A percentile compares a stretch with the other conserved stretches of the same genome.
Conservation (phyloP, 1,284 basidiomycete species). For the Pascua sp. region DNA sequence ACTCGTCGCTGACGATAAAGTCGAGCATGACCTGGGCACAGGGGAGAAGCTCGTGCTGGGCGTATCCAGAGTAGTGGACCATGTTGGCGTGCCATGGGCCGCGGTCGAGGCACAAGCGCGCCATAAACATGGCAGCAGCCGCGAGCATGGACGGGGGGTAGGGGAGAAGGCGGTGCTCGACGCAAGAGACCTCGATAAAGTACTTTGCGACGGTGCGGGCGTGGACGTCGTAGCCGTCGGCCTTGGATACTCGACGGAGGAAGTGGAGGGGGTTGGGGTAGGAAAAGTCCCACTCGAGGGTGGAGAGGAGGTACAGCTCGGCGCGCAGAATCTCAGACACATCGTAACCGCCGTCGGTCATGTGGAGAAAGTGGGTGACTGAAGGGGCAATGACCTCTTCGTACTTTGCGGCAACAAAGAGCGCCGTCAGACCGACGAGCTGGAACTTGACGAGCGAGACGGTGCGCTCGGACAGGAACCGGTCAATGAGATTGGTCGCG, state of each 20-base stretch:
- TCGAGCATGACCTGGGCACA: slow-evolving; percentile 91
- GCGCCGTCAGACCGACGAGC: slow-evolving; percentile 87
- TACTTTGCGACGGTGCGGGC: slow-evolving; percentile 90
- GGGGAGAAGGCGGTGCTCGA: slow-evolving; percentile 80
- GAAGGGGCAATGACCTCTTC: slow-evolving; percentile 94
- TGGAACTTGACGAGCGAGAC: slow-evolving; percentile 92
- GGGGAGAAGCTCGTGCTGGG: slow-evolving; percentile 76
- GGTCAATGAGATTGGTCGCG: slow-evolving; percentile 91
- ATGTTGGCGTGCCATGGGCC: slow-evolving; percentile 88
- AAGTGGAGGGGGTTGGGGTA: slow-evolving; percentile 94
- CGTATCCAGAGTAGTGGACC: slow-evolving; percentile 87
- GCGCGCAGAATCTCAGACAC: slow-evolving; percentile 87
- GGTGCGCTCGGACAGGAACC: slow-evolving; percentile 85
- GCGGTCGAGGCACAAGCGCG: slow-evolving; percentile 73
- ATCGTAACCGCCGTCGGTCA: slow-evolving; percentile 82
- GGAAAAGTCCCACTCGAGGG: slow-evolving; percentile 84
- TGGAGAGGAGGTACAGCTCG: slow-evolving; percentile 88
- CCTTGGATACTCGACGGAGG: slow-evolving; percentile 87
- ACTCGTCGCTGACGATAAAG: slow-evolving; percentile 69
- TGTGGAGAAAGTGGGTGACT: slow-evolving; percentile 79
- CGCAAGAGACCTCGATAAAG: slow-evolving; percentile 80
- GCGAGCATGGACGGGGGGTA: slow-evolving; percentile 81
- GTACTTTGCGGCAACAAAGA: slow-evolving; percentile 92
- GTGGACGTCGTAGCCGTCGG: slow-evolving; percentile 90
- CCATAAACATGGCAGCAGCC: slow-evolving; percentile 88